Conservation (phyloP, 139 green algal species). For the Chlamydomonas sphaeroides region DNA sequence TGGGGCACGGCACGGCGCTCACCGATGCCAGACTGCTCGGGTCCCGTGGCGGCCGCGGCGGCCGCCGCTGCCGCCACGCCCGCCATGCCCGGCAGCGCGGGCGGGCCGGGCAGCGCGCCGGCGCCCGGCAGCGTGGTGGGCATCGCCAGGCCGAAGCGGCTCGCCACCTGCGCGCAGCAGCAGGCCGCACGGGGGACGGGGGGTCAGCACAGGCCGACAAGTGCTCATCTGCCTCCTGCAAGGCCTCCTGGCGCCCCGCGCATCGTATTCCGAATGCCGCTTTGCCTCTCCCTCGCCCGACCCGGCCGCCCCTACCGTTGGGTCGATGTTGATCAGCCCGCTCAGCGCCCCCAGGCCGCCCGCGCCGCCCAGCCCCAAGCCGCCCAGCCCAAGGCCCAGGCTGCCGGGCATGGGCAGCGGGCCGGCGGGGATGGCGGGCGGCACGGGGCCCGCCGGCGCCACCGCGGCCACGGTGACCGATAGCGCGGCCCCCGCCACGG, state of each 20-base stretch:
- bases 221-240: too few species aligned
- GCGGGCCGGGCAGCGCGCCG: background rate
- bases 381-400: background rate
- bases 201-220: slow-evolving; percentile 2
- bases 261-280: too few species aligned
- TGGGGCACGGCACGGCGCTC: too few species aligned
- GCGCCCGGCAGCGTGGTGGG: background rate
- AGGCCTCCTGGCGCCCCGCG: too few species aligned
- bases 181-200: too few species aligned
- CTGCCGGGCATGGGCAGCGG: background rate
- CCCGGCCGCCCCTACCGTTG: too few species aligned
- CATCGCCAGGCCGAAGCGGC: slow-evolving; percentile 19
- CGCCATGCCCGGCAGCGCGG: background rate
- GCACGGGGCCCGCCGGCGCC: background rate
- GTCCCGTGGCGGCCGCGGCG: background rate
- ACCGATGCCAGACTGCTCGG: slow-evolving; percentile 27
- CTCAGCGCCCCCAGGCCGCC: background rate
- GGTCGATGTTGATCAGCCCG: background rate
- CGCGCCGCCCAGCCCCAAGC: background rate
- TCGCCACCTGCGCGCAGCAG: slow-evolving; percentile 6
- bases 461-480: slow-evolving; percentile 47
- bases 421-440: background rate
- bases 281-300: too few species aligned
- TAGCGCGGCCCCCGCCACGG: slow-evolving; percentile 70
- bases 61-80: background rate